Percentiles rank a stretch among this genome's conserved stretches.
phyloP scores from a whole-genome alignment of 371 early-diverging fungal species.

The Saksenaea oblongispora region DNA sequence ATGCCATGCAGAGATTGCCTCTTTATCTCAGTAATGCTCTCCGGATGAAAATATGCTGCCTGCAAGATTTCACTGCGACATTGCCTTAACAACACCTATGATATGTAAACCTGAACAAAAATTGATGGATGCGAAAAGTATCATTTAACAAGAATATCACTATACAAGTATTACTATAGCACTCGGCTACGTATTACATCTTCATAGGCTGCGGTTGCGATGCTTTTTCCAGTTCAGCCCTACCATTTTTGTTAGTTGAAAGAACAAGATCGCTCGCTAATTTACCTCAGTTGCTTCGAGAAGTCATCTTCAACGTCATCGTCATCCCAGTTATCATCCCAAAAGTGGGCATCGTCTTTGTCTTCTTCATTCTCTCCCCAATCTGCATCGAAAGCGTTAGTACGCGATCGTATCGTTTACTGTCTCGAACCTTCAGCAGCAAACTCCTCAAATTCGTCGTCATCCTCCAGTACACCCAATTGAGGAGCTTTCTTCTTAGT shows the following conservation, averaged over 20 bases:
- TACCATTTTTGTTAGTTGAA: not conserved
- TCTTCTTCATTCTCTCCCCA: conserved; percentile 85
- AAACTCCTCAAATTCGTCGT: conserved; percentile 94
- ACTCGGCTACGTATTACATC: not conserved
- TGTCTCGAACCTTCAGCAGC: conserved; percentile 69
- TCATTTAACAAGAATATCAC: too few relatives aligned
- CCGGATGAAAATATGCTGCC: too few relatives aligned
- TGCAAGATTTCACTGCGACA: too few relatives aligned
- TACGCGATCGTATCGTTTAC: not conserved
- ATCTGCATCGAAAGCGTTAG: conserved; percentile 49
- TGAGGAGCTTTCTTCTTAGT: conserved; percentile 48
- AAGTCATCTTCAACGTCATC: conserved; percentile 91
- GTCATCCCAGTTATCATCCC: conserved; percentile 95
- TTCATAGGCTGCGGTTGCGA: conserved; percentile 1
- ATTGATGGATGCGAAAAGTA: too few relatives aligned
- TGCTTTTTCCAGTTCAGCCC: not conserved
- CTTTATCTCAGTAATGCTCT: too few relatives aligned
- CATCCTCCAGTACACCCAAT: conserved; percentile 79
- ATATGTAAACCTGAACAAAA: too few relatives aligned
- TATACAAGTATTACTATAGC: too few relatives aligned
- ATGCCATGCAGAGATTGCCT: too few relatives aligned
- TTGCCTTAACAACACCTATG: too few relatives aligned
- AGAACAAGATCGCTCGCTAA: not conserved
- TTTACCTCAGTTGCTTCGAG: conserved; percentile 79
- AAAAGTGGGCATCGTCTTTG: conserved; percentile 70